Evolutionary conservation across 2,329 filamentous ascomycete genomes (phyloP).

Genomic region (Epichloe amarillans): DNA sequence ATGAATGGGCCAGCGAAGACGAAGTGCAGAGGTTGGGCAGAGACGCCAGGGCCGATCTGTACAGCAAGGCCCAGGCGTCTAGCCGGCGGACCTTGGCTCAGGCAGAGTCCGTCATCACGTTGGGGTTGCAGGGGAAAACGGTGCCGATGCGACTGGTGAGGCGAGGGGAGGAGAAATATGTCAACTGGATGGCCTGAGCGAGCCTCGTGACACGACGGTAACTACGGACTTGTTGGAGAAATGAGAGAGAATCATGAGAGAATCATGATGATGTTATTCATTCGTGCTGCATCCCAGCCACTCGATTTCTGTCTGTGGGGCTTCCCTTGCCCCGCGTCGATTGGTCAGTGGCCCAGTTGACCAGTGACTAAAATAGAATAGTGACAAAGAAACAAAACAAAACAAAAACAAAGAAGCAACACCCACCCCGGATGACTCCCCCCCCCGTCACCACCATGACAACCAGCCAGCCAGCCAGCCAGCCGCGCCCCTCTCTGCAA

Average conservation of each 20-base stretch:
- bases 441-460: constrained; percentile 5
- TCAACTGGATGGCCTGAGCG: constrained; percentile 25
- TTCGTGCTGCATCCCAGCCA: no score
- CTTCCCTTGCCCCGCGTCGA: no score
- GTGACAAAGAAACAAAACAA: constrained; percentile 1
- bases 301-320: no score
- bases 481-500: not conserved
- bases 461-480: constrained; percentile 3
- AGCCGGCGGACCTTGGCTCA: constrained; percentile 37
- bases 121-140: constrained; percentile 50
- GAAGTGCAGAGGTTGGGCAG: constrained; percentile 38
- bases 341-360: no score
- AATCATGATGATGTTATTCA: no score
- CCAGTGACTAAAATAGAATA: no score
- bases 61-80: constrained; percentile 45
- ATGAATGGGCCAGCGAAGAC: constrained; percentile 40
- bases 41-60: constrained; percentile 36
- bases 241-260: no score
- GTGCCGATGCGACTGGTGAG: constrained; percentile 57
- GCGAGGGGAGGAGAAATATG: constrained; percentile 58
- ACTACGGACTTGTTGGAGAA: no score
- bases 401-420: constrained; percentile 5
- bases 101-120: constrained; percentile 52
- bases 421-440: no score
- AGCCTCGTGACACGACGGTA: not conserved